Base-by-base conservation (phyloP, 176 grass and related monocot species). In the Saccharum spontaneum region DNA sequence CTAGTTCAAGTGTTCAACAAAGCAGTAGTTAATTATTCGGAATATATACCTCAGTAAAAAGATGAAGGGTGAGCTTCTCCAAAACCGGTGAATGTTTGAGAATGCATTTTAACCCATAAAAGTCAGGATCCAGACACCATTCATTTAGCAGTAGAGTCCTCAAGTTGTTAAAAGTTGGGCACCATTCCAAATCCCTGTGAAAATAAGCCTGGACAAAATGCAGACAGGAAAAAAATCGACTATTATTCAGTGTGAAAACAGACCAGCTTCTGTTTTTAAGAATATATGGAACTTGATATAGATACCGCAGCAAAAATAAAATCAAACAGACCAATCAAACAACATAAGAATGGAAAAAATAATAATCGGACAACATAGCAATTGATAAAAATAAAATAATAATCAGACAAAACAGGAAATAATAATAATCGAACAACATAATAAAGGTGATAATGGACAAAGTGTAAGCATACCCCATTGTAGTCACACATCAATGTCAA, bases 31-130 rank as follows among this genome's bases (percentile, higher is more conserved):
- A 46, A 3, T 23, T 60, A 60, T 60, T 60, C 22, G 23, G 57
- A 60, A 43, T 48, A 22, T 46, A 10, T 75, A 83, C 70, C 82
- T 84, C 50, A 33, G 12, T 66, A 75, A 75, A 75, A 37, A 69
- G 17, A 10, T 66, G 18, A 37, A 63, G 61, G 4, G 23, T 28
- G 61, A 63, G 10, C 61, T 30, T 28, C 61, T 63, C 61, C 10
- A 63, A 14, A 63, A 30, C 23, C 11, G 61, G 24, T 6, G 61
- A 63, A 6, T 28, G 61, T 14, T 63, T 63, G 23, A 63, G 24
- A 28, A 63, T 14, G 61, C 23, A 30, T 6, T 63, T 28, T 28
- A 63, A 14, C 23, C 3, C 11, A 12, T 30, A 30, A 13, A 63
- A 28, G 60, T 28, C 11, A 63, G 4, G 4, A 63, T 14, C 10